These are phyloP conservation scores for Castanospermum australe DNA, from an alignment of 306 rosid genomes.

Conservation along the genomic window DNA sequence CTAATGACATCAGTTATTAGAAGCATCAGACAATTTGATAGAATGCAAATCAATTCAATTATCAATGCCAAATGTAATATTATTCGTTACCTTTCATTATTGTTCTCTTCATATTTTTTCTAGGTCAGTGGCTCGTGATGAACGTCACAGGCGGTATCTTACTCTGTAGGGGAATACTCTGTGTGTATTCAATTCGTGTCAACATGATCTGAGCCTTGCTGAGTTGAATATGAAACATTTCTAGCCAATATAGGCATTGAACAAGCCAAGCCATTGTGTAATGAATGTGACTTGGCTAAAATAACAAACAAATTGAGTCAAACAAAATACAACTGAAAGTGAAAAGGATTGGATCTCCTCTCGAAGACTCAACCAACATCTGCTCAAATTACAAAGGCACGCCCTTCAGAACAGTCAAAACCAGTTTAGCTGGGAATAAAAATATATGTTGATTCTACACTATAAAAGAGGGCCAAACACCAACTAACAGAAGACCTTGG, in stretches of 20 bases:
- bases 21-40: too few species aligned
- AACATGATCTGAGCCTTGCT: not conserved
- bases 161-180: too few species aligned
- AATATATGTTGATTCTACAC: constrained; percentile 38
- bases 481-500: constrained; percentile 30
- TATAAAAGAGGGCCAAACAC: constrained; percentile 34
- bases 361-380: constrained; percentile 30
- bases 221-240: not conserved
- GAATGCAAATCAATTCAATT: too few species aligned
- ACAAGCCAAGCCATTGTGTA: not conserved
- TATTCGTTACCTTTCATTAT: too few species aligned
- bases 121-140: not conserved
- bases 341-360: not conserved
- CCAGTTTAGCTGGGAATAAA: constrained; percentile 20
- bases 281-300: not conserved
- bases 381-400: not conserved
- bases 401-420: constrained; percentile 7
- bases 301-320: not conserved
- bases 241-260: not conserved
- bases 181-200: not conserved
- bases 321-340: constrained; percentile 7
- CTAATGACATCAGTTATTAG: too few species aligned
- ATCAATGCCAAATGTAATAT: too few species aligned
- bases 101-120: not conserved
- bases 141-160: too few species aligned